These are phyloP conservation scores for Blastocystis sp. DNA, from an alignment of 352 stramenopile genomes.

Conservation along the genomic window DNA sequence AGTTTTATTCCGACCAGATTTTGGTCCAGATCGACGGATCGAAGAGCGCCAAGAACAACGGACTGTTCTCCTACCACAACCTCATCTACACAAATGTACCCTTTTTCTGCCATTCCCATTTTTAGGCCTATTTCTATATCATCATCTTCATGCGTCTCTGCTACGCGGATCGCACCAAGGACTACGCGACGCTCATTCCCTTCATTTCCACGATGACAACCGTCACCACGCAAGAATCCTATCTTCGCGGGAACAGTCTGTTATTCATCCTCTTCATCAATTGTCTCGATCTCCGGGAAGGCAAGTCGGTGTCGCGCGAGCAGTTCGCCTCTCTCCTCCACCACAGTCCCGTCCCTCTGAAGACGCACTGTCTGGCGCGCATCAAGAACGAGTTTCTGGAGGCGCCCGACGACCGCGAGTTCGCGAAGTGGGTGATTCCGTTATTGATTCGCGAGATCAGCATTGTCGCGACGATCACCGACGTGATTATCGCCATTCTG, in stretches of 20 bases:
- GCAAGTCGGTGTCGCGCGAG: not conserved
- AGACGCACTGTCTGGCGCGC: conserved; percentile 29
- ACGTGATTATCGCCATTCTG: conserved; percentile 21
- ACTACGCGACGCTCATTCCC: not conserved
- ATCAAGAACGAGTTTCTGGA: conserved; percentile 52
- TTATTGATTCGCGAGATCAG: conserved; percentile 25
- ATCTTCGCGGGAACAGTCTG: conserved; percentile 4
- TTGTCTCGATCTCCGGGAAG: not conserved
- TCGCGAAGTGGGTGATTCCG: conserved; percentile 43
- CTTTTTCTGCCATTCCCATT: not conserved
- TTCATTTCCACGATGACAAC: not conserved
- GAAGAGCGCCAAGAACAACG: not conserved
- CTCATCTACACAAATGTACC: conserved; percentile 51
- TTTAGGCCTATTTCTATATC: conserved; percentile 62
- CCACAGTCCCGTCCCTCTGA: conserved; percentile 34
- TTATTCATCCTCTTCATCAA: conserved; percentile 15
- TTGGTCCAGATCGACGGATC: conserved; percentile 23
- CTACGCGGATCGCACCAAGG: conserved; percentile 12
- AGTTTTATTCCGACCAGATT: conserved; percentile 20
- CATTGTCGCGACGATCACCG: conserved; percentile 3
- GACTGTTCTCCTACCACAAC: conserved; percentile 45
- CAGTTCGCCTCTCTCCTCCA: conserved; percentile 37
- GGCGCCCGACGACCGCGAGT: not conserved
- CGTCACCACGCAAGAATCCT: conserved; percentile 1
- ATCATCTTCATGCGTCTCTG: conserved; percentile 55